Conservation (phyloP, 2,329 filamentous ascomycete genomes). For the Cladosporium halotolerans region DNA sequence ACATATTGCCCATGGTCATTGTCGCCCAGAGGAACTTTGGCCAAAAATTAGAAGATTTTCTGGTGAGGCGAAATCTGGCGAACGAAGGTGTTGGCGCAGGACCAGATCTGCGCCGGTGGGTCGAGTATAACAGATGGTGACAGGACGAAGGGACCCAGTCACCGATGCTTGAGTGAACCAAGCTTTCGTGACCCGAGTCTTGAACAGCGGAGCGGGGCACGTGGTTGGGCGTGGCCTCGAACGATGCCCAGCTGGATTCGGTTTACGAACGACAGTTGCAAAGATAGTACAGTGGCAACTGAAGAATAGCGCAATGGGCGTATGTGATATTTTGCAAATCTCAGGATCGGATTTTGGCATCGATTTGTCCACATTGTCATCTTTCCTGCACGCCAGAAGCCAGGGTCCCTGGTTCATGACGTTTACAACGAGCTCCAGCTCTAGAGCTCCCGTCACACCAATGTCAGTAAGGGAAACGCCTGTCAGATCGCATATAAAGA, state of each 20-base stretch:
- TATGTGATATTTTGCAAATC: too few relatives aligned
- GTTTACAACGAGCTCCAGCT: neutral
- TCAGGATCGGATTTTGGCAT: too few relatives aligned
- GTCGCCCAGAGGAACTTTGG: neutral
- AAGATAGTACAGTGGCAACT: too few relatives aligned
- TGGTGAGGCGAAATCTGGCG: neutral
- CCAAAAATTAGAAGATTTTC: neutral
- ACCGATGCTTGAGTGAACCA: neutral
- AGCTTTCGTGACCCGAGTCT: neutral
- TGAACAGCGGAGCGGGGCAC: too few relatives aligned
- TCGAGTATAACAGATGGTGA: neutral
- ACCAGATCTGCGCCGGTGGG: neutral
- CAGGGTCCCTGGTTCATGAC: slow-evolving; percentile 6
- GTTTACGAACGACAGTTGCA: too few relatives aligned
- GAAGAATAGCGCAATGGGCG: too few relatives aligned
- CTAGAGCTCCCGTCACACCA: neutral
- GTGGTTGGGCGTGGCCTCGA: too few relatives aligned
- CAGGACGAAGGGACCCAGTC: too few relatives aligned
- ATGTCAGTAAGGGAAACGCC: too few relatives aligned
- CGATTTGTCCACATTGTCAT: too few relatives aligned
- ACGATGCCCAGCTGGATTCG: too few relatives aligned
- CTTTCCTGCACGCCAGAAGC: neutral
- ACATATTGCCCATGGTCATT: neutral
- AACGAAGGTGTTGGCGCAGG: neutral
- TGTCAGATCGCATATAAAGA: neutral